Evolutionary conservation across 2,329 filamentous ascomycete genomes (phyloP).

Genomic region (Fusarium keratoplasticum): DNA sequence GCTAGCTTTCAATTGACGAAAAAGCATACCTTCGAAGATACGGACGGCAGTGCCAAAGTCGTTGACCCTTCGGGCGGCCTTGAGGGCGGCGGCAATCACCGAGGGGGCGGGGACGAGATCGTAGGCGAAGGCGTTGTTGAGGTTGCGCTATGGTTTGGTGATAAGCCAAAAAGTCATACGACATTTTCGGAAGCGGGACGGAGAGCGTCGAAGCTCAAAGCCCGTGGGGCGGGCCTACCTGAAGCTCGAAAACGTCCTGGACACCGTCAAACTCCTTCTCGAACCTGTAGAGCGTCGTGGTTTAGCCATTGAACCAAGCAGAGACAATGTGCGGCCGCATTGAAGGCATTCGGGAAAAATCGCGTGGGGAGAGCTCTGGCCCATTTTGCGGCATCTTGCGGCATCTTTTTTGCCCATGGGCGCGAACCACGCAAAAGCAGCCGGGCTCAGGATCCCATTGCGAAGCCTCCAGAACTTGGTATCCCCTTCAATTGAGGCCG

Average conservation of each 20-base stretch:
- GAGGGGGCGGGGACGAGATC: conserved; percentile 96
- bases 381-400: conserved; percentile 32
- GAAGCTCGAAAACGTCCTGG: conserved; percentile 99
- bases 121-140: conserved; percentile 99
- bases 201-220: conserved; percentile 37
- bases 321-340: conserved; percentile 35
- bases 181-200: conserved; percentile 41
- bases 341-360: conserved; percentile 44
- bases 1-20: conserved; percentile 29
- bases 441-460: conserved; percentile 2
- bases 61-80: conserved; percentile 94
- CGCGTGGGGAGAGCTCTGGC: conserved; percentile 41
- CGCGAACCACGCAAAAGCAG: conserved; percentile 18
- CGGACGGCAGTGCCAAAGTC: conserved; percentile 98
- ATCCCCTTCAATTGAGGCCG: conserved; percentile 22
- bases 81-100: conserved; percentile 91
- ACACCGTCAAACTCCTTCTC: conserved; percentile 99
- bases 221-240: conserved; percentile 70
- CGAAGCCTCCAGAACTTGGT: conserved; percentile 6
- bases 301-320: conserved; percentile 46
- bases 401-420: conserved; percentile 41
- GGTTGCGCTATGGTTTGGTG: conserved; percentile 73
- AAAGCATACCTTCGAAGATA: conserved; percentile 90
- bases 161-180: conserved; percentile 49
- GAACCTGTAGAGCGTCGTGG: conserved; percentile 71